A percentile compares a stretch with the other conserved stretches of the same genome.
These are phyloP conservation scores for Corymbia maculata DNA, from an alignment of 345 rosid species.

Conservation along the genomic window DNA sequence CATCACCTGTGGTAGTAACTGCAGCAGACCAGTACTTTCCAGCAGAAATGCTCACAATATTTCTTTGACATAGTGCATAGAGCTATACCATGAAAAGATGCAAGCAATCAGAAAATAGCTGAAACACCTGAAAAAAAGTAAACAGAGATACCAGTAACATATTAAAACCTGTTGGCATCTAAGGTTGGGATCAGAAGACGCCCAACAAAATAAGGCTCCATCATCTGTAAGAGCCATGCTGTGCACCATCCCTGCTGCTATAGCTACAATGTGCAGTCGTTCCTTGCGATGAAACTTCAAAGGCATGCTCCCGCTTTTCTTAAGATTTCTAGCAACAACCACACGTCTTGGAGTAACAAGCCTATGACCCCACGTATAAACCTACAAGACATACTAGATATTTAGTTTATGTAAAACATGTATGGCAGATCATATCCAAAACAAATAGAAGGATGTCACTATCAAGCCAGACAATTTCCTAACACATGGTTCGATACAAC, in stretches of 20 bases:
- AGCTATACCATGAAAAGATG: slow-evolving; percentile 26
- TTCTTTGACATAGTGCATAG: slow-evolving; percentile 45
- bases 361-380: slow-evolving; percentile 94
- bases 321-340: slow-evolving; percentile 54
- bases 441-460: background rate
- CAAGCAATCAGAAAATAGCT: background rate
- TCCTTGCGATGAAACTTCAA: slow-evolving; percentile 73
- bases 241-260: slow-evolving; percentile 92
- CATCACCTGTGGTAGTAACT: slow-evolving; percentile 81
- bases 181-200: slow-evolving; percentile 79
- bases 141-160: background rate
- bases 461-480: background rate
- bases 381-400: slow-evolving; percentile 28
- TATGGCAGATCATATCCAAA: background rate
- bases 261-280: slow-evolving; percentile 62
- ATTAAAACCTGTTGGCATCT: slow-evolving; percentile 76
- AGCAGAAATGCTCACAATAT: slow-evolving; percentile 68
- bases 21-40: slow-evolving; percentile 95
- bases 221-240: slow-evolving; percentile 89
- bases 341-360: slow-evolving; percentile 90
- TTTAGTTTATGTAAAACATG: background rate
- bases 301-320: slow-evolving; percentile 54
- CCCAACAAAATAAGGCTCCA: slow-evolving; percentile 90
- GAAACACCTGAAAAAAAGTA: background rate
- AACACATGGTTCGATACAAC: background rate